Base-by-base conservation (phyloP, 805 yeast genomes). In the Wickerhamiella parazyma region DNA sequence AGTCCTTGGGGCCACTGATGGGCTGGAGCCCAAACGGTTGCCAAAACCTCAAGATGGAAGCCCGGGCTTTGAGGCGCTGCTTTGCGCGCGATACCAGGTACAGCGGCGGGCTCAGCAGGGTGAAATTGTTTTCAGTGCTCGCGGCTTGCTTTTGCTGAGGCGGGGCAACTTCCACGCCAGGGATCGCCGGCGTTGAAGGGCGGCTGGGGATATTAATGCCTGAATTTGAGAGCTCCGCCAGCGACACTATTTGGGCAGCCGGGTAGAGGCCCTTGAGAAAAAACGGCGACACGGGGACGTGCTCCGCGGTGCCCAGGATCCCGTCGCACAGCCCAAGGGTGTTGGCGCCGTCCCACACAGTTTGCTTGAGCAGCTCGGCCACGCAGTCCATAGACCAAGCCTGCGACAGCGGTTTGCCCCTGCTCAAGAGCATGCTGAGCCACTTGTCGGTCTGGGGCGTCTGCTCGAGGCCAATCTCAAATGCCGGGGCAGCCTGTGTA, bases 31-130 rank as follows among this genome's bases (percentile, higher is more conserved):
- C 64, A 50, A 65, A 56, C 3, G 55, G 47, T 35, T 60, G 55
- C 69, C 69, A 65, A 46, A 65, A 65, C 20, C 65, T 44, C 14
- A 66, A 44, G 9, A 64, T 60, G 0, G 68, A 56, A 0, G 66
- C 58, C 14, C 63, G 51, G 0, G 65, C 65, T 40, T 59, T 60
- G 22, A 62, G 46, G 3, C 33, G 41, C 19, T 56, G 53, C 12
- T 55, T 54, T 26, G 51, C 52, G 6, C 63, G 49, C 38, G 44
- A 38, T 10, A 61, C 49, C 2, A 55, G 44, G 33, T 55, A 58
- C 21, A 52, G 52, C 3, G 65, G 65, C 6, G 64, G 61, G 16
- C 53, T 51, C 39, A 54, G 43, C 8, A 53, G 49, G 26, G 53
- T 36, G 31, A 43, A 44, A 14, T 28, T 42, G 6, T 38, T 33